These are phyloP conservation scores for Globisporangium echinulatum DNA, from an alignment of 352 stramenopile species.

Conservation along the genomic window DNA sequence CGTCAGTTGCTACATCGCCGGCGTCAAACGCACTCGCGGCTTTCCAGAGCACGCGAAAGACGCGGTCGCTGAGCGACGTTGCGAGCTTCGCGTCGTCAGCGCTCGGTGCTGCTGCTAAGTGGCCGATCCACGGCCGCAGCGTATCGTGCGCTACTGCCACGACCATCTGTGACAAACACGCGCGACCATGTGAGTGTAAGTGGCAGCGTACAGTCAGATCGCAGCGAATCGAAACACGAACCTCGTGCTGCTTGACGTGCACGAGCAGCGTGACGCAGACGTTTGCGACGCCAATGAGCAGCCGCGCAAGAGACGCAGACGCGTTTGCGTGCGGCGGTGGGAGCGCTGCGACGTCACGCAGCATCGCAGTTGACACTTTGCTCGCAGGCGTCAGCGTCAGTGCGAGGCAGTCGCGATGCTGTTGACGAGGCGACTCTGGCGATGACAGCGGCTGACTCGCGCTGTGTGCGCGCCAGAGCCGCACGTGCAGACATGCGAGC, in stretches of 20 bases:
- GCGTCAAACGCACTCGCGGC: slow-evolving; percentile 30
- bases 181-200: background rate
- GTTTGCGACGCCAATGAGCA: slow-evolving; percentile 42
- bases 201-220: background rate
- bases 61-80: slow-evolving; percentile 53
- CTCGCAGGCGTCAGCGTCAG: background rate
- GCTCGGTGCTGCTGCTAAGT: slow-evolving; percentile 31
- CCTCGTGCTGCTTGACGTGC: slow-evolving; percentile 24
- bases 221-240: slow-evolving; percentile 6
- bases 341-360: slow-evolving; percentile 26
- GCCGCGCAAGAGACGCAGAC: slow-evolving; percentile 34
- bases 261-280: slow-evolving; percentile 30
- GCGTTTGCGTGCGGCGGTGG: slow-evolving; percentile 31
- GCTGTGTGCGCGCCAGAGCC: slow-evolving; percentile 39
- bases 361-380: slow-evolving; percentile 12
- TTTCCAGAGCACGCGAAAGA: slow-evolving; percentile 74
- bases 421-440: slow-evolving; percentile 2
- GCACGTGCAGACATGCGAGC: slow-evolving; percentile 40
- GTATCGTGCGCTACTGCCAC: slow-evolving; percentile 16
- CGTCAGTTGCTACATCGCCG: slow-evolving; percentile 1
- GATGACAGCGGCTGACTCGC: slow-evolving; percentile 13
- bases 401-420: slow-evolving; percentile 3
- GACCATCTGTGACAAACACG: slow-evolving; percentile 15
- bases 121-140: slow-evolving; percentile 43
- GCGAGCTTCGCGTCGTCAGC: slow-evolving; percentile 48